Percentiles rank a stretch among this genome's conserved stretches.
These are phyloP conservation scores for Xylaria hypoxylon DNA, from an alignment of 2,329 filamentous ascomycete genomes.

Conservation along the genomic window DNA sequence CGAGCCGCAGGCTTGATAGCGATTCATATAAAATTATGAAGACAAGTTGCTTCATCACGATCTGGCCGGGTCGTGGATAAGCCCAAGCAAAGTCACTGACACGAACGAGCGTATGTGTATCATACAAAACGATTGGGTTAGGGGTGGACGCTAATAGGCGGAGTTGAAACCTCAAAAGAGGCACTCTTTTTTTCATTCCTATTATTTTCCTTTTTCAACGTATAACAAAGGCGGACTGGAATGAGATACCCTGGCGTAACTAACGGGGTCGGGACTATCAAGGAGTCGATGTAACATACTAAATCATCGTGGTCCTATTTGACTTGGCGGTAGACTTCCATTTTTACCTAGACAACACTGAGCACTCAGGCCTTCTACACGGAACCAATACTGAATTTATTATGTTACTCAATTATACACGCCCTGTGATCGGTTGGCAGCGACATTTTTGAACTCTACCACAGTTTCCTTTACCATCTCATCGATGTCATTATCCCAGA, in stretches of 20 bases:
- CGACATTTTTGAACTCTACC: conserved; percentile 28
- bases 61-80: neutral
- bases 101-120: neutral
- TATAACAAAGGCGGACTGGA: neutral
- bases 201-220: neutral
- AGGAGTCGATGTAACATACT: neutral
- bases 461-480: conserved; percentile 44
- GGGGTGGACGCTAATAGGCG: neutral
- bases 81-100: neutral
- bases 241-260: conserved; percentile 13
- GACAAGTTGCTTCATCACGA: no score
- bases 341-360: neutral
- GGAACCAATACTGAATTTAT: neutral
- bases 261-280: neutral
- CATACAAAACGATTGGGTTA: neutral
- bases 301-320: neutral
- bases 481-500: conserved; percentile 50
- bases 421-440: conserved; percentile 2
- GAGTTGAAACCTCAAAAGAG: neutral
- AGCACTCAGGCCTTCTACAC: neutral
- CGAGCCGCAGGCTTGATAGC: neutral
- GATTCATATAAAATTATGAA: neutral
- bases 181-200: neutral
- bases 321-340: conserved; percentile 1
- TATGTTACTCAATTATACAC: neutral